A percentile compares a stretch with the other conserved stretches of the same genome.
phyloP scores from a whole-genome alignment of 345 rosid genomes.

The Euclidium syriacum region DNA sequence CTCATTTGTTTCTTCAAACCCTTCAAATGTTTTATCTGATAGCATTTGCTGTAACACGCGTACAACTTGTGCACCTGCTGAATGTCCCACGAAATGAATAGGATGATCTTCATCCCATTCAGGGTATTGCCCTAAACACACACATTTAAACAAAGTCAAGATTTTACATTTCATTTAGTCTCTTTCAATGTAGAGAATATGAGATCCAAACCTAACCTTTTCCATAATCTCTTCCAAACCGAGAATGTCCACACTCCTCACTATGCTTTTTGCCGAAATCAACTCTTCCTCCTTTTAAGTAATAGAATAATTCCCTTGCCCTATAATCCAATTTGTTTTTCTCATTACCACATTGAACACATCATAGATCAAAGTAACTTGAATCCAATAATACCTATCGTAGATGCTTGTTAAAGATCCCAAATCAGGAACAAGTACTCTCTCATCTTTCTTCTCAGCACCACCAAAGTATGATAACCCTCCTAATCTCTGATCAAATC shows the following conservation, averaged over 20 bases:
- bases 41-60: slow-evolving; percentile 99
- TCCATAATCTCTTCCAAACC: slow-evolving; percentile 73
- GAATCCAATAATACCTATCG: slow-evolving; percentile 52
- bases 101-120: slow-evolving; percentile 99
- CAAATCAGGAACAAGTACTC: slow-evolving; percentile 95
- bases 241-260: slow-evolving; percentile 79
- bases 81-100: slow-evolving; percentile 94
- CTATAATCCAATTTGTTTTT: neutral
- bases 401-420: slow-evolving; percentile 90
- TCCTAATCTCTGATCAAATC: slow-evolving; percentile 60
- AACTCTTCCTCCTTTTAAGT: slow-evolving; percentile 87
- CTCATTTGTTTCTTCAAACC: slow-evolving; percentile 73
- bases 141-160: slow-evolving; percentile 1
- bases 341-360: slow-evolving; percentile 19
- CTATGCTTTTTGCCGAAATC: slow-evolving; percentile 97
- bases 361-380: neutral
- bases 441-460: slow-evolving; percentile 96
- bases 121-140: slow-evolving; percentile 70
- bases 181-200: neutral
- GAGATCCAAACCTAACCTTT: slow-evolving; percentile 43
- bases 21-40: slow-evolving; percentile 82
- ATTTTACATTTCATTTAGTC: neutral
- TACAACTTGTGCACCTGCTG: slow-evolving; percentile 96
- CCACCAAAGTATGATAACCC: slow-evolving; percentile 94
- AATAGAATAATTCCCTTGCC: slow-evolving; percentile 95